These are phyloP conservation scores for Linnemannia schmuckeri DNA, from an alignment of 192 early-diverging fungal species.

Conservation along the genomic window DNA sequence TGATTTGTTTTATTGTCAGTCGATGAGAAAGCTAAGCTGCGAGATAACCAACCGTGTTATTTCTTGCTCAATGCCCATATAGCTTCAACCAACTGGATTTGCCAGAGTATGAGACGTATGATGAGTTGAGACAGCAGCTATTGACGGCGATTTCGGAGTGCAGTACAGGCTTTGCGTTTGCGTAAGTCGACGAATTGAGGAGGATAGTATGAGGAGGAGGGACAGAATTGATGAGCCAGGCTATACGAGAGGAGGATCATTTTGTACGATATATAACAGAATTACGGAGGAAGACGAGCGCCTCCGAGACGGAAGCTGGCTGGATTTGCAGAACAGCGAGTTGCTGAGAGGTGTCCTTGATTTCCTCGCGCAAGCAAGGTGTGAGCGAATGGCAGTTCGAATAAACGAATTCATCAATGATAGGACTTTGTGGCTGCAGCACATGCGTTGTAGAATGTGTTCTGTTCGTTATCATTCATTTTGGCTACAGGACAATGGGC, in stretches of 20 bases:
- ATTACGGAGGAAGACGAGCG: too few species aligned
- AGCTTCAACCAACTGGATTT: slow-evolving; percentile 99
- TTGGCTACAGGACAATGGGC: too few species aligned
- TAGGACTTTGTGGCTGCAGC: too few species aligned
- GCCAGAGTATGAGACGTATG: slow-evolving; percentile 93
- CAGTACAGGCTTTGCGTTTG: slow-evolving; percentile 91
- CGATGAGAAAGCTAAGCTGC: background rate
- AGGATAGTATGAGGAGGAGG: background rate
- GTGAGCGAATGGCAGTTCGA: too few species aligned
- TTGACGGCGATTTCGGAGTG: slow-evolving; percentile 93
- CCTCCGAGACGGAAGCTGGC: too few species aligned
- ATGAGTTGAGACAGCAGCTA: slow-evolving; percentile 83
- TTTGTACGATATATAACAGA: too few species aligned
- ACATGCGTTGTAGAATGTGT: too few species aligned
- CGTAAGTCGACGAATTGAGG: slow-evolving; percentile 11
- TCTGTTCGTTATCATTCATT: too few species aligned
- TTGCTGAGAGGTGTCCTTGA: too few species aligned
- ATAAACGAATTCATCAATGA: too few species aligned
- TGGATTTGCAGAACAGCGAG: too few species aligned
- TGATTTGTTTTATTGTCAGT: slow-evolving; percentile 23
- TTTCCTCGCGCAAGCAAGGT: too few species aligned
- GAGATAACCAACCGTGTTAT: background rate
- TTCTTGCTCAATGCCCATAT: slow-evolving; percentile 24
- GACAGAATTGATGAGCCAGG: background rate
- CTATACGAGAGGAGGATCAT: background rate